These are phyloP conservation scores for Colletotrichum sansevieriae DNA, from an alignment of 2,329 filamentous ascomycete genomes.

Conservation along the genomic window DNA sequence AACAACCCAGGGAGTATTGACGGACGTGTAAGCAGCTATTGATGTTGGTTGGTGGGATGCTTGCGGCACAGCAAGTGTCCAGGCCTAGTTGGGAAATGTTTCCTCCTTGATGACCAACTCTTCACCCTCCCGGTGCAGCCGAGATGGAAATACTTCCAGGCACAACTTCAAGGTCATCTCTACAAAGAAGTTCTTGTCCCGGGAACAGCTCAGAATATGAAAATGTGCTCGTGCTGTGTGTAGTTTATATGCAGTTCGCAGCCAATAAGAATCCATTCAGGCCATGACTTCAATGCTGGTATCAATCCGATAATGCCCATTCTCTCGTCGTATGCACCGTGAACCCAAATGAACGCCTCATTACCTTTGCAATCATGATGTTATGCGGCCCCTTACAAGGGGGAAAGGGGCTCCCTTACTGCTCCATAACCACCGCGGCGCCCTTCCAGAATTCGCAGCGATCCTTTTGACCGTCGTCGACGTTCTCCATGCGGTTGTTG, in stretches of 20 bases:
- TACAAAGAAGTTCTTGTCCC: neutral
- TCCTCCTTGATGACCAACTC: no score
- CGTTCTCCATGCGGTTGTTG: conserved; percentile 56
- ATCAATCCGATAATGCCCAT: conserved; percentile 19
- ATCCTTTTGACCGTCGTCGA: conserved; percentile 49
- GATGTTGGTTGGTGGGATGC: no score
- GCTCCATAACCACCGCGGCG: conserved; percentile 49
- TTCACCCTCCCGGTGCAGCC: no score
- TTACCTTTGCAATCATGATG: conserved; percentile 1
- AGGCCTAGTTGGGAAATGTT: no score
- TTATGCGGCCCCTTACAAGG: neutral
- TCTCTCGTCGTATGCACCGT: neutral
- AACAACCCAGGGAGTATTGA: no score
- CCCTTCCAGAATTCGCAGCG: conserved; percentile 59
- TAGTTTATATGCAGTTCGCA: neutral
- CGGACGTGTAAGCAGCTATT: no score
- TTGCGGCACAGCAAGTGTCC: no score
- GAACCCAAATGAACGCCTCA: conserved; percentile 27
- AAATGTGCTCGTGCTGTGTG: neutral
- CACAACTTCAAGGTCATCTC: neutral
- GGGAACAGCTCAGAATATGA: neutral
- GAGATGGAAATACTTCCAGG: no score
- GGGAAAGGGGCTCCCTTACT: neutral
- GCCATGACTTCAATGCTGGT: conserved; percentile 15
- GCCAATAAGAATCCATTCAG: neutral